Evolutionary conservation across 2,329 filamentous ascomycete species (phyloP), one percentile per base, ranked within the genome.

Genomic region (Chaetomium sp.): DNA sequence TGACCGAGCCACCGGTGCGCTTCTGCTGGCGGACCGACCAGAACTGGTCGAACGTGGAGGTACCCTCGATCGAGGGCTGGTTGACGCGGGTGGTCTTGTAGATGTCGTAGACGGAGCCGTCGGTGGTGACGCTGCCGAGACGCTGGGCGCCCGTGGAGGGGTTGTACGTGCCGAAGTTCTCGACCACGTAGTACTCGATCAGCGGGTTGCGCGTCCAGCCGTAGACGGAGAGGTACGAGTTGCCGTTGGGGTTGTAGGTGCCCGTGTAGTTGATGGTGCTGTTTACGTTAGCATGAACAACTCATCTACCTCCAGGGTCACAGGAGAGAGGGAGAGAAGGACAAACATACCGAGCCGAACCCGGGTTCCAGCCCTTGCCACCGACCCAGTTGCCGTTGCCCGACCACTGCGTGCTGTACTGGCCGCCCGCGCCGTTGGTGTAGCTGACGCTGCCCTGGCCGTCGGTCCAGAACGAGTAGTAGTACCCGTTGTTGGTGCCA

Each of bases 391-490:
- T 75, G 59, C 72, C 74, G 61, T 73, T 76, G 37, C 68, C 71
- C 49, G 69, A 68, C 79, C 79, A 83, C 4, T 52, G 69, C 6
- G 78, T 70, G 59, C 71, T 75, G 72, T 80, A 82, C 57, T 68
- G 66, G 32, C 81, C 79, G 19, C 68, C 75, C 4, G 68, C 66
- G 19, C 73, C 76, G 68, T 82, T 84, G 64, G 75, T 79, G 71
- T 84, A 84, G 41, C 71, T 76, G 6, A 79, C 76, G 43, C 69
- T 65, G 40, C 70, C 74, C n/a, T 68, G 71, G 35, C 76, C 76
- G 57, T 84, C 80, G 54, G 76, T 80, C 79, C 79, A 85, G 72
- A 75, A 83, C 7, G 77, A 80, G 69, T 79, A 84, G 72, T 78
- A 84, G 71, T 75, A 84, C 53, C 80, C 80, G 63, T 80, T 77